A percentile compares a stretch with the other conserved stretches of the same genome.
Conservation (phyloP, 352 stramenopile genomes). For the Nothophytophthora sp. region DNA sequence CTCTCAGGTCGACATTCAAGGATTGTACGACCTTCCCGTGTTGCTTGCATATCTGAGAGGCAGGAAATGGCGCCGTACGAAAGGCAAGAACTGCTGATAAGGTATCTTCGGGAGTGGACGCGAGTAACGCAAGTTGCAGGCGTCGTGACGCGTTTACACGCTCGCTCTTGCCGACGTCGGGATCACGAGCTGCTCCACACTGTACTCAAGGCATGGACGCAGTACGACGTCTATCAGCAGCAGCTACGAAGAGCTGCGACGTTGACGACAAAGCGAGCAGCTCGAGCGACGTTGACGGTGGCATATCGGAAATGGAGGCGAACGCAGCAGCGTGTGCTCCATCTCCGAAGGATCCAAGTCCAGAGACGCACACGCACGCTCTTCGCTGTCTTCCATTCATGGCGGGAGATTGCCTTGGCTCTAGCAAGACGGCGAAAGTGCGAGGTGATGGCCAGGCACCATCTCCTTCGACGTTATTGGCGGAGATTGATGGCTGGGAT, state of each 20-base stretch:
- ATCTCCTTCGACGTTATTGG: conserved; percentile 21
- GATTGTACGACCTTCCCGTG: neutral
- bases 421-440: conserved; percentile 6
- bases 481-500: conserved; percentile 12
- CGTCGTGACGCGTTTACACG: conserved; percentile 7
- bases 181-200: conserved; percentile 2
- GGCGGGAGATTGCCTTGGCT: conserved; percentile 5
- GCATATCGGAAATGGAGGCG: conserved; percentile 16
- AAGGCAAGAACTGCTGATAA: conserved; percentile 4
- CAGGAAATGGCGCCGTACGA: conserved; percentile 2
- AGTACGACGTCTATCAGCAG: neutral
- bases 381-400: conserved; percentile 15
- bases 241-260: neutral
- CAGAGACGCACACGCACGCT: neutral
- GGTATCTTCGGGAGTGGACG: conserved; percentile 9
- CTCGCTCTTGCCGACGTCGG: conserved; percentile 12
- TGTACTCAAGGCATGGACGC: conserved; percentile 14
- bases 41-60: neutral
- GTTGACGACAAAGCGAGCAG: conserved; percentile 2
- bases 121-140: neutral
- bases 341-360: conserved; percentile 4
- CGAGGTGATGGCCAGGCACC: conserved; percentile 5
- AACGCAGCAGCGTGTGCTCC: neutral
- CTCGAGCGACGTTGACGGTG: neutral
- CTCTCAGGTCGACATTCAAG: neutral